Evolutionary conservation across 2,329 filamentous ascomycete genomes (phyloP).

Genomic region (Aurifilum marmelostoma): DNA sequence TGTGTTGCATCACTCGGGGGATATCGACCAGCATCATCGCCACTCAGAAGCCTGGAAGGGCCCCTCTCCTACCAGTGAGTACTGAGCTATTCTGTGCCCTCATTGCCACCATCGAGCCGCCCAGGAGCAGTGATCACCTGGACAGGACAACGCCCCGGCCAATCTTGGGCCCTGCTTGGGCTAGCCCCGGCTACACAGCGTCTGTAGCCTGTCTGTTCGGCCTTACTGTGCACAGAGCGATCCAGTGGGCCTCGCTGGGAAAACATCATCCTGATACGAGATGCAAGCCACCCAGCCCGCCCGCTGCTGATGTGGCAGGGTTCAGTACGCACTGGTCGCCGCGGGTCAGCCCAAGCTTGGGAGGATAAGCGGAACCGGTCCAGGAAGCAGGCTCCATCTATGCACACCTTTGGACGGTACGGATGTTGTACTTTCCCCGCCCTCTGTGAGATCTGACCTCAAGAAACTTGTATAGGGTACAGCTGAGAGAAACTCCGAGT

Average conservation of each 20-base stretch:
- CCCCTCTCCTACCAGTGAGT: not conserved
- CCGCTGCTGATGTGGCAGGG: not conserved
- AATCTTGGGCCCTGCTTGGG: slow-evolving; percentile 3
- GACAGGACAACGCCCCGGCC: not conserved
- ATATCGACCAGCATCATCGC: not conserved
- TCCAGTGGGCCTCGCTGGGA: not conserved
- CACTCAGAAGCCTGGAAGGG: not conserved
- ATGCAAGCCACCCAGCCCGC: slow-evolving; percentile 18
- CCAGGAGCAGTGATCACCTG: not conserved
- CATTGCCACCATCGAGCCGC: slow-evolving; percentile 17
- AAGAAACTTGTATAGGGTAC: not conserved
- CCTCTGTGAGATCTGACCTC: not conserved
- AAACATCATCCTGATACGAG: slow-evolving; percentile 11
- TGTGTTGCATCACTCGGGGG: not conserved
- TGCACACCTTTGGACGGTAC: not conserved
- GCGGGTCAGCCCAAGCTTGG: slow-evolving; percentile 1
- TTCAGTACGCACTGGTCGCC: not conserved
- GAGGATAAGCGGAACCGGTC: not conserved
- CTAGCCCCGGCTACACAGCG: slow-evolving; percentile 1
- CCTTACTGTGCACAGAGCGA: not conserved
- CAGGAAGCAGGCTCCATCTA: not conserved
- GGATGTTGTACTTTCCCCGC: not conserved
- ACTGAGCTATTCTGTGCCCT: not conserved
- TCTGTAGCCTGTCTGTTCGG: slow-evolving; percentile 8
- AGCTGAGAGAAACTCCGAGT: not conserved